Evolutionary conservation across 1,284 basidiomycete genomes (phyloP).

Genomic region (Coniophora puteana): DNA sequence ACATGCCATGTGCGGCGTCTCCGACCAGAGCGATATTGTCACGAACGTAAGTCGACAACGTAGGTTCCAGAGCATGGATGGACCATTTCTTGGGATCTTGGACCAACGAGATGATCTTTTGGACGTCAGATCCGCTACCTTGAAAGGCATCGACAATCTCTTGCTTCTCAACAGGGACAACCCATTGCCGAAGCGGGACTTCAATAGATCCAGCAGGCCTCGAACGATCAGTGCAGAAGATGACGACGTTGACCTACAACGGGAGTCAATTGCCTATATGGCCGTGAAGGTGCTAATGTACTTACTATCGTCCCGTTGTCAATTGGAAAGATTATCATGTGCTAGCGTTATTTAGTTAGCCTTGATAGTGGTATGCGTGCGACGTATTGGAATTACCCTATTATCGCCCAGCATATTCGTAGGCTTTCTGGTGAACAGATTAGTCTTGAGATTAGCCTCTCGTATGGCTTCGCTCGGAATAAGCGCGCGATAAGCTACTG

Average conservation of each 20-base stretch:
- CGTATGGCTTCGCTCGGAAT: constrained; percentile 35
- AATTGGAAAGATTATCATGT: constrained; percentile 57
- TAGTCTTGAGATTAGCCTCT: constrained; percentile 37
- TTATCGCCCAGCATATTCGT: constrained; percentile 39
- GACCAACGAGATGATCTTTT: constrained; percentile 41
- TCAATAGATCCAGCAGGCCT: constrained; percentile 33
- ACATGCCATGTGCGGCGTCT: constrained; percentile 60
- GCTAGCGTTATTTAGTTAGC: constrained; percentile 30
- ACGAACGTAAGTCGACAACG: constrained; percentile 42
- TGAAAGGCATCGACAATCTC: constrained; percentile 44
- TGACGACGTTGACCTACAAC: constrained; percentile 49
- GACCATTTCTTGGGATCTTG: constrained; percentile 55
- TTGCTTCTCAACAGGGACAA: constrained; percentile 35
- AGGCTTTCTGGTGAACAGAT: constrained; percentile 30
- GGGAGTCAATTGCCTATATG: constrained; percentile 3
- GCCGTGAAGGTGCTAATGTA: not conserved
- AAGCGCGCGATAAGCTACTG: constrained; percentile 42
- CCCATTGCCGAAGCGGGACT: constrained; percentile 41
- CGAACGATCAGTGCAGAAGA: constrained; percentile 41
- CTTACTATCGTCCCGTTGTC: constrained; percentile 37
- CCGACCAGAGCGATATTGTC: constrained; percentile 52
- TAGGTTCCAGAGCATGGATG: constrained; percentile 50
- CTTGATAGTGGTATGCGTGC: not conserved
- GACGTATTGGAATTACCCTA: constrained; percentile 30
- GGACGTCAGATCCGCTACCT: constrained; percentile 48